Conservation (phyloP, 768 basidiomycete genomes). For the Piloderma croceum region DNA sequence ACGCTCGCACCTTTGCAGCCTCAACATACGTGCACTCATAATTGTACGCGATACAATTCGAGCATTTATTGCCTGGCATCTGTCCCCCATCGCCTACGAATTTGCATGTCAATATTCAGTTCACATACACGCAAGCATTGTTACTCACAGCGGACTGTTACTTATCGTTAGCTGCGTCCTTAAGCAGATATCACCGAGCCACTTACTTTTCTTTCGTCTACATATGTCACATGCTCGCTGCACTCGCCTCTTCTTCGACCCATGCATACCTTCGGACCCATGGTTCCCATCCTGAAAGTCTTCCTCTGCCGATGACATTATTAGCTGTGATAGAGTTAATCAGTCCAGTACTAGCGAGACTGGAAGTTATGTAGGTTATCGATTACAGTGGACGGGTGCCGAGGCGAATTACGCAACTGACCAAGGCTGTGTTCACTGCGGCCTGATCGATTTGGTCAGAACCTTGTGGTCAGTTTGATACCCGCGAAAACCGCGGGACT, state of each 20-base stretch:
- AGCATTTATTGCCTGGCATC: slow-evolving; percentile 56
- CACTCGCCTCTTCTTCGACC: slow-evolving; percentile 62
- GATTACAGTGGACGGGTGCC: too few relatives aligned
- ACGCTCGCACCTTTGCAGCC: slow-evolving; percentile 57
- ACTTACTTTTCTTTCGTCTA: slow-evolving; percentile 75
- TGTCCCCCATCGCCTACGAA: slow-evolving; percentile 62
- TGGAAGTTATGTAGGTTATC: too few relatives aligned
- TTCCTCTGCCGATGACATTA: slow-evolving; percentile 70
- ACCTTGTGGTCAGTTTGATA: too few relatives aligned
- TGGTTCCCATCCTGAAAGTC: slow-evolving; percentile 47
- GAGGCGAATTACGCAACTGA: too few relatives aligned
- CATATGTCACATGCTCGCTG: slow-evolving; percentile 82
- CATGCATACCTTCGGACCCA: slow-evolving; percentile 22
- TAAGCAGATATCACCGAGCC: not conserved
- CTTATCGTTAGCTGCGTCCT: slow-evolving; percentile 9
- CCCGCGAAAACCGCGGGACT: too few relatives aligned
- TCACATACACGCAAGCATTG: not conserved
- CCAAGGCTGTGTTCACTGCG: too few relatives aligned
- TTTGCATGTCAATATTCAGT: not conserved
- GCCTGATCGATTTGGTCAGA: too few relatives aligned
- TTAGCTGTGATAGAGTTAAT: too few relatives aligned
- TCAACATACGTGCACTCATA: slow-evolving; percentile 65
- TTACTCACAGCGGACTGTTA: slow-evolving; percentile 58
- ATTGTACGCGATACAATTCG: slow-evolving; percentile 54
- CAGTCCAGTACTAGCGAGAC: too few relatives aligned